Percentiles rank a stretch among this genome's conserved stretches.
Evolutionary conservation across 2,329 filamentous ascomycete genomes (phyloP).

Genomic region (Dactylellina cionopaga): DNA sequence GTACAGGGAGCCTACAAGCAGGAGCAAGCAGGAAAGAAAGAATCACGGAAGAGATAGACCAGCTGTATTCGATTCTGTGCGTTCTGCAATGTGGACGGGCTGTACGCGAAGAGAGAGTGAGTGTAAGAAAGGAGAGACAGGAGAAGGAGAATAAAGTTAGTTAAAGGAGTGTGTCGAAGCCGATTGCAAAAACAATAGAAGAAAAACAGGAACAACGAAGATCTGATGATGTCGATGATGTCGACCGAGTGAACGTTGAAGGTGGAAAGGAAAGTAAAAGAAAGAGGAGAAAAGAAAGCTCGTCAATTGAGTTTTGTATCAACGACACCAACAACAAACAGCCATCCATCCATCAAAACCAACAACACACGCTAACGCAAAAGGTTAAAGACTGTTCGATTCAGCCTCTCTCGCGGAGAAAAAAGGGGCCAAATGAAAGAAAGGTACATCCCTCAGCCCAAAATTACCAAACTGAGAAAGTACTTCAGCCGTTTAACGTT

Average conservation of each 20-base stretch:
- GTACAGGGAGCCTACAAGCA: background rate
- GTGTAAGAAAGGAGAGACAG: too few relatives aligned
- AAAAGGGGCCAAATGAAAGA: slow-evolving; percentile 15
- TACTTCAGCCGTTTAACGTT: too few relatives aligned
- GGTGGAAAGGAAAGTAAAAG: slow-evolving; percentile 10
- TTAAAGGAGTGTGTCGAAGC: slow-evolving; percentile 50
- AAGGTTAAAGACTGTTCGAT: too few relatives aligned
- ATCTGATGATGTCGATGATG: slow-evolving; percentile 14
- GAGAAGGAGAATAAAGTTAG: background rate
- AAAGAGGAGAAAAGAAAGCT: background rate
- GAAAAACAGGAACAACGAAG: slow-evolving; percentile 22
- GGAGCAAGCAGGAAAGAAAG: too few relatives aligned
- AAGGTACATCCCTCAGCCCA: too few relatives aligned
- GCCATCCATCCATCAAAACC: slow-evolving; percentile 2
- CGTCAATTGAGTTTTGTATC: slow-evolving; percentile 1
- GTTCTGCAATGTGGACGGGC: slow-evolving; percentile 4
- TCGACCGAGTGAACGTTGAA: slow-evolving; percentile 18
- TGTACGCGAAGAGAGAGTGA: background rate
- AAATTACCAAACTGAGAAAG: too few relatives aligned
- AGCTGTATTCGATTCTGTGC: slow-evolving; percentile 18
- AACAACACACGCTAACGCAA: slow-evolving; percentile 14
- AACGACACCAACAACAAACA: too few relatives aligned
- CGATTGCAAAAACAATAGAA: slow-evolving; percentile 24
- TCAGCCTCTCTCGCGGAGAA: slow-evolving; percentile 24
- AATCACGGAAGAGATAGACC: slow-evolving; percentile 22